Base-by-base conservation (phyloP, 1,139 yeast species). In the Geotrichum carabidarum region DNA sequence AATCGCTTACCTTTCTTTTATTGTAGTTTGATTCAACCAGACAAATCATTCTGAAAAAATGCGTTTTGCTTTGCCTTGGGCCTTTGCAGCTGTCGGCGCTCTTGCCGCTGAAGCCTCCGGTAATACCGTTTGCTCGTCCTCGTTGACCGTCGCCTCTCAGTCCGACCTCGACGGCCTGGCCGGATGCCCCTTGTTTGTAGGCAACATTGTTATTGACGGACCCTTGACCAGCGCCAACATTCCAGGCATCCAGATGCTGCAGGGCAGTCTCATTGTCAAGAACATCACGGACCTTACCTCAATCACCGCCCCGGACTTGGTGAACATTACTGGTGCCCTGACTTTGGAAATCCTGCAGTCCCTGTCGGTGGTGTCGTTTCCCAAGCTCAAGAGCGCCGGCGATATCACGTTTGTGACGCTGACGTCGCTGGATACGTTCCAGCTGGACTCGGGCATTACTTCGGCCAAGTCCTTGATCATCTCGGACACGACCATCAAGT, bases 401-500 rank as follows among this genome's bases (percentile, higher is more conserved):
- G 74, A 87, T 59, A 80, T 93, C 68, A 73, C 77, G 71, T 83
- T 86, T 74, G 79, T 81, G 66, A 89, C 96, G 65, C 80, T 93
- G 71, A 96, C 98, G 68, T 91, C 89, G 65, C 80, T 93, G 69
- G 64, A 71, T 58, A 70, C 73, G 57, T 79, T 90, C 66, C 84
- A 87, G 72, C 86, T 91, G 73, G 77, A 83, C 70, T 65, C 81
- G 52, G 89, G 88, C 73, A 81, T 93, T 68, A 78, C 87, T 68
- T 76, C 84, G 63, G 93, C 95, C 67, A 80, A 82, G 66, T 72
- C 80, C 58, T 79, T 93, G 63, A 70, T 77, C 70, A 85, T 93
- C 67, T 83, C 96, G 60, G 96, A 93, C 79, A 93, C 99, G 62
- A 81, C 84, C 65, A 79, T 93, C 71, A 78, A 78, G 66, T 76